phyloP scores from a whole-genome alignment of 495 filamentous ascomycete species.

The Podospora pseudocomata region DNA sequence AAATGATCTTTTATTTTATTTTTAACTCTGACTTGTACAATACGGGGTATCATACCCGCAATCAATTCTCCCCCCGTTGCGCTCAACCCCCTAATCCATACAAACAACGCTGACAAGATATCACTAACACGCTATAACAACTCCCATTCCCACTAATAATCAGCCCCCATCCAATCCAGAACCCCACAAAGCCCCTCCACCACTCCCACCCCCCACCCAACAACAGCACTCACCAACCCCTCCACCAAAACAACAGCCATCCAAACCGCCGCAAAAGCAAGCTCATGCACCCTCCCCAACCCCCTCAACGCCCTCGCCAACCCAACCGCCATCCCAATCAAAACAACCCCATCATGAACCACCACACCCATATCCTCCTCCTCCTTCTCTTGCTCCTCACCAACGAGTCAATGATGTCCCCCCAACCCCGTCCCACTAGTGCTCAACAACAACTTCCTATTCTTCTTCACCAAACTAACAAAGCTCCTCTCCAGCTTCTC shows the following conservation, averaged over 20 bases:
- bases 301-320: slow-evolving; percentile 22
- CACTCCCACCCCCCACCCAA: slow-evolving; percentile 24
- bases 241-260: slow-evolving; percentile 30
- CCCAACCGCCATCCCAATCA: slow-evolving; percentile 22
- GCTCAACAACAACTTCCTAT: slow-evolving; percentile 43
- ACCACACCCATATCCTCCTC: not conserved
- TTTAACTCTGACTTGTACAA: no score
- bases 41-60: no score
- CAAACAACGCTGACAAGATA: no score
- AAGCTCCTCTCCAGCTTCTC: slow-evolving; percentile 68
- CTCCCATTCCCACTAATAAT: slow-evolving; percentile 19
- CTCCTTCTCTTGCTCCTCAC: not conserved
- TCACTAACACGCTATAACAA: not conserved
- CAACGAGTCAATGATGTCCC: not conserved
- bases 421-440: not conserved
- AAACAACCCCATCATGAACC: slow-evolving; percentile 14
- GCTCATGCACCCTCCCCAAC: slow-evolving; percentile 19
- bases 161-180: slow-evolving; percentile 36
- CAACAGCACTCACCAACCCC: slow-evolving; percentile 23
- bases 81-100: no score
- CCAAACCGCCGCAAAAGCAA: slow-evolving; percentile 30
- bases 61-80: no score
- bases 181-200: slow-evolving; percentile 31
- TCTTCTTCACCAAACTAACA: slow-evolving; percentile 58
- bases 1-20: no score